A percentile compares a stretch with the other conserved stretches of the same genome.
Evolutionary conservation across 495 filamentous ascomycete genomes (phyloP).

Genomic region (Penicillium bialowiezense): DNA sequence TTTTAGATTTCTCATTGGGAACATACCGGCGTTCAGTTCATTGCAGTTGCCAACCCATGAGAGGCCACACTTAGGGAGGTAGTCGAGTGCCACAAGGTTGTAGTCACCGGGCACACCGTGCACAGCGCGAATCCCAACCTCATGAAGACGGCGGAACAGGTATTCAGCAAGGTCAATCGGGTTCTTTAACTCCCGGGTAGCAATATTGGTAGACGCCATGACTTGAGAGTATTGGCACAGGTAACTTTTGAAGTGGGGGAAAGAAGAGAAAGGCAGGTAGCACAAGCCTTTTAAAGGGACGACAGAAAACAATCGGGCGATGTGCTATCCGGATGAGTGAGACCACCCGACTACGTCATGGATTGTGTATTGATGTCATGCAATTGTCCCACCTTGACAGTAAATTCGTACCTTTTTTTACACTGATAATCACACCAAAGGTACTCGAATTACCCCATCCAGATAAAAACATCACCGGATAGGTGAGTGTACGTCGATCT

Average conservation of each 20-base stretch:
- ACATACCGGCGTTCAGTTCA: conserved; percentile 63
- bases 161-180: conserved; percentile 60
- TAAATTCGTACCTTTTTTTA: background rate
- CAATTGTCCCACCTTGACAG: background rate
- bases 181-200: conserved; percentile 50
- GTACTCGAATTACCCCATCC: too few species aligned
- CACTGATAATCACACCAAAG: too few species aligned
- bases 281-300: background rate
- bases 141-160: conserved; percentile 59
- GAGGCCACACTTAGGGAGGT: conserved; percentile 55
- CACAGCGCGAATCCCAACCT: conserved; percentile 58
- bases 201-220: conserved; percentile 52
- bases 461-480: too few species aligned
- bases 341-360: conserved; percentile 26
- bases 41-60: conserved; percentile 69
- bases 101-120: conserved; percentile 65
- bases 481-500: too few species aligned
- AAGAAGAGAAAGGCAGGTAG: background rate
- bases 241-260: too few species aligned
- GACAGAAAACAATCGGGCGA: background rate
- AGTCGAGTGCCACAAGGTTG: conserved; percentile 59
- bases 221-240: background rate
- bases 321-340: conserved; percentile 10
- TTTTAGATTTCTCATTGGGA: too few species aligned
- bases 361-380: conserved; percentile 40